phyloP scores from a whole-genome alignment of 1,284 basidiomycete species.

The Ganoderma sinense region DNA sequence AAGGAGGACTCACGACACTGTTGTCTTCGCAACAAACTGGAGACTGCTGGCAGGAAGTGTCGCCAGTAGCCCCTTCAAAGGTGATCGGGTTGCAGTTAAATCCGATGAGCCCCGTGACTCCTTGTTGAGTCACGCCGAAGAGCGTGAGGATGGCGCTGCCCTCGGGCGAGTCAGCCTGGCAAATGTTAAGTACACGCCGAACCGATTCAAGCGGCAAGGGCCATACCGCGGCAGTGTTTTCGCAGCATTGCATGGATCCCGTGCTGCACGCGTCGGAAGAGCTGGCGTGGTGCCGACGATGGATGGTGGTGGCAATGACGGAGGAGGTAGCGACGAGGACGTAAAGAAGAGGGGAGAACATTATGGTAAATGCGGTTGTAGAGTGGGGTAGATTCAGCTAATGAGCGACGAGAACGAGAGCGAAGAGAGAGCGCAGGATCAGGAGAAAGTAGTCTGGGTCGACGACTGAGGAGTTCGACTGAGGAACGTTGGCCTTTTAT shows the following conservation, averaged over 20 bases:
- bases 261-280: constrained; percentile 19
- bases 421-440: background rate
- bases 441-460: background rate
- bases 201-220: background rate
- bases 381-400: constrained; percentile 16
- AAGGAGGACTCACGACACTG: constrained; percentile 10
- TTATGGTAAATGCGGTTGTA: background rate
- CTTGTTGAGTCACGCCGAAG: constrained; percentile 19
- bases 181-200: background rate
- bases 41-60: constrained; percentile 1
- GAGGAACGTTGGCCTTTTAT: background rate
- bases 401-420: constrained; percentile 10
- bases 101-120: constrained; percentile 19
- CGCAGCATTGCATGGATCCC: constrained; percentile 26
- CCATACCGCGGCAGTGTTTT: constrained; percentile 11
- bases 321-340: constrained; percentile 16
- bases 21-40: constrained; percentile 33
- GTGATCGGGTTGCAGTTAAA: constrained; percentile 27
- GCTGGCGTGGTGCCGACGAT: constrained; percentile 10
- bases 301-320: constrained; percentile 18
- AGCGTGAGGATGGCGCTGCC: constrained; percentile 13
- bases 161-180: constrained; percentile 10
- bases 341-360: constrained; percentile 8
- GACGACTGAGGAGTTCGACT: background rate
- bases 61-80: background rate